Evolutionary conservation across 2,329 filamentous ascomycete genomes (phyloP).

Genomic region (Thielaviopsis cerberus): DNA sequence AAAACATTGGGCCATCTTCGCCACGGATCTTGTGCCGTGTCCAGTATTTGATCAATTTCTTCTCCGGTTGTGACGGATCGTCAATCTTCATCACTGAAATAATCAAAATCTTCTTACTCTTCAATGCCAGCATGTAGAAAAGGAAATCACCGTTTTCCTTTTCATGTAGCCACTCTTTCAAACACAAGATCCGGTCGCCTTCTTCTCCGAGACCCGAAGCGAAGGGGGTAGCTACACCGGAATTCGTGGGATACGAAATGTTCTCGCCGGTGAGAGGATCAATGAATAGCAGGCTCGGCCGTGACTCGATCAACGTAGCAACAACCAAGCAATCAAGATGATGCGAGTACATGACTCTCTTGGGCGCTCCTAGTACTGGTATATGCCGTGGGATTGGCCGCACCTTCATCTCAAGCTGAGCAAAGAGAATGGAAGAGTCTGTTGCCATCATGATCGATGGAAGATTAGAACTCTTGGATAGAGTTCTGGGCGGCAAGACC

Average conservation of each 20-base stretch:
- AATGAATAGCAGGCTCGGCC: slow-evolving; percentile 35
- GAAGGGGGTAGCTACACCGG: slow-evolving; percentile 25
- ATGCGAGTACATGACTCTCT: slow-evolving; percentile 35
- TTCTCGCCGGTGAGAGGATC: slow-evolving; percentile 35
- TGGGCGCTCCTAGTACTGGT: slow-evolving; percentile 28
- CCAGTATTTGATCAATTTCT: slow-evolving; percentile 30
- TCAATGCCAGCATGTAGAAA: slow-evolving; percentile 43
- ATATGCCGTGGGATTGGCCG: slow-evolving; percentile 33
- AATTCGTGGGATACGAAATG: slow-evolving; percentile 28
- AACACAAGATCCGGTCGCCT: slow-evolving; percentile 39
- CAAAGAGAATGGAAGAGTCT: slow-evolving; percentile 31
- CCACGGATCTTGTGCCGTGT: slow-evolving; percentile 30
- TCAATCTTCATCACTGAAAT: slow-evolving; percentile 22
- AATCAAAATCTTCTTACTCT: slow-evolving; percentile 35
- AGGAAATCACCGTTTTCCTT: slow-evolving; percentile 39
- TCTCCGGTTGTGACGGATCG: slow-evolving; percentile 12
- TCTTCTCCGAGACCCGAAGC: slow-evolving; percentile 37
- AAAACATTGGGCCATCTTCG: slow-evolving; percentile 31
- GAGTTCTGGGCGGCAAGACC: slow-evolving; percentile 1
- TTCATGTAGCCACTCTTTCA: slow-evolving; percentile 45
- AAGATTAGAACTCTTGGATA: neutral
- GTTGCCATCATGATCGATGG: slow-evolving; percentile 25
- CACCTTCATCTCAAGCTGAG: slow-evolving; percentile 28
- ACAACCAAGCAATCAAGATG: slow-evolving; percentile 34
- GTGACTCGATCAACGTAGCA: slow-evolving; percentile 25